A percentile compares a stretch with the other conserved stretches of the same genome.
These are phyloP conservation scores for Xylaria sp. DNA, from an alignment of 2,329 filamentous ascomycete species.

Conservation along the genomic window DNA sequence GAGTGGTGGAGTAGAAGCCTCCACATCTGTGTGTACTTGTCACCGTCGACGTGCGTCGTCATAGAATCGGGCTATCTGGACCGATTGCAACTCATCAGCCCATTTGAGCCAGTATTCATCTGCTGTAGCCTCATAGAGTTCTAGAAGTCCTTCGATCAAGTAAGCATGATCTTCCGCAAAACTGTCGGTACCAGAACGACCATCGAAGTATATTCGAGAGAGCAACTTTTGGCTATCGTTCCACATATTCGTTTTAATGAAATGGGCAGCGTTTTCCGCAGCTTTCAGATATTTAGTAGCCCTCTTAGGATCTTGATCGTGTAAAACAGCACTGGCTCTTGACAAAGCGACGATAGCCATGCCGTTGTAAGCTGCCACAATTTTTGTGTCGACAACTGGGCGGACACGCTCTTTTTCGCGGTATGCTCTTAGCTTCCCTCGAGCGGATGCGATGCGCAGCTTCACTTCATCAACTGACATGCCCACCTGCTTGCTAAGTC, in stretches of 20 bases:
- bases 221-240: conserved; percentile 66
- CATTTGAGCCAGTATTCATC: conserved; percentile 78
- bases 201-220: conserved; percentile 75
- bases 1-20: conserved; percentile 76
- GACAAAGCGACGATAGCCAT: conserved; percentile 85
- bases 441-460: conserved; percentile 69
- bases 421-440: conserved; percentile 71
- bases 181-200: conserved; percentile 67
- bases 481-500: conserved; percentile 77
- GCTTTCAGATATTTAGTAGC: conserved; percentile 61
- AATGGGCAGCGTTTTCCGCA: conserved; percentile 72
- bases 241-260: conserved; percentile 77
- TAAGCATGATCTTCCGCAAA: conserved; percentile 98
- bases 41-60: conserved; percentile 55
- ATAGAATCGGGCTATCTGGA: conserved; percentile 78
- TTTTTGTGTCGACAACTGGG: conserved; percentile 85
- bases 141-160: conserved; percentile 79
- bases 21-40: conserved; percentile 51
- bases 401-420: conserved; percentile 75
- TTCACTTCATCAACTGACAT: conserved; percentile 72
- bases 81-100: conserved; percentile 80
- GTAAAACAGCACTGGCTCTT: conserved; percentile 72
- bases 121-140: conserved; percentile 83
- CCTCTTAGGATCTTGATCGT: conserved; percentile 56
- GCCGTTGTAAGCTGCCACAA: conserved; percentile 87